Evolutionary conservation across 202 grass and related monocot species (phyloP).

Genomic region (Musa balbisiana): DNA sequence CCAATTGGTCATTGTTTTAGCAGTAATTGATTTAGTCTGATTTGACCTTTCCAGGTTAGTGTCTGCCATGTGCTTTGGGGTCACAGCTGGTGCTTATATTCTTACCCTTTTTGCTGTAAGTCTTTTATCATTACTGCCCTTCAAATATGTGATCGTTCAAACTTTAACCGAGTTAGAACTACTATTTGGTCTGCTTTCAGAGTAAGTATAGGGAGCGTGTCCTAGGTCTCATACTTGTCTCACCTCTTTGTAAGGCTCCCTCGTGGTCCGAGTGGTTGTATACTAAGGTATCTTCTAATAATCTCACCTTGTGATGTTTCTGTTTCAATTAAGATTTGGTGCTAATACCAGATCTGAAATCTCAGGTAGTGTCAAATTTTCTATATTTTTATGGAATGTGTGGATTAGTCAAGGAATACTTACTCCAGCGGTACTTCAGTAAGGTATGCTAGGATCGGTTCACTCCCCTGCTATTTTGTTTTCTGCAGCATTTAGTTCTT

Average conservation of each 20-base stretch:
- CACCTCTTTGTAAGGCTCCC: slow-evolving; percentile 75
- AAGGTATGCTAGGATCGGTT: slow-evolving; percentile 43
- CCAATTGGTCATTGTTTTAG: too few relatives aligned
- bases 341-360: slow-evolving; percentile 3
- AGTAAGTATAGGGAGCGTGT: slow-evolving; percentile 82
- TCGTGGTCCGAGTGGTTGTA: slow-evolving; percentile 90
- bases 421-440: slow-evolving; percentile 90
- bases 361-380: slow-evolving; percentile 73
- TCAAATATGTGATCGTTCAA: slow-evolving; percentile 3
- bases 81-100: slow-evolving; percentile 87
- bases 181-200: slow-evolving; percentile 34
- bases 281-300: slow-evolving; percentile 53
- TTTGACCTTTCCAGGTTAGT: slow-evolving; percentile 60
- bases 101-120: slow-evolving; percentile 83
- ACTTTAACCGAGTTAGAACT: slow-evolving; percentile 13
- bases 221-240: slow-evolving; percentile 82
- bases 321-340: not conserved
- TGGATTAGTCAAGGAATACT: slow-evolving; percentile 63
- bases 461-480: slow-evolving; percentile 1
- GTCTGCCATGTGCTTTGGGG: slow-evolving; percentile 91
- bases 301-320: not conserved
- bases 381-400: slow-evolving; percentile 97
- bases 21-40: not conserved
- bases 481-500: slow-evolving; percentile 3
- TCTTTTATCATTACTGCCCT: slow-evolving; percentile 25